Percentiles rank a stretch among this genome's conserved stretches.
phyloP scores from a whole-genome alignment of 1,284 basidiomycete species.

The Rhodotorula sp. region DNA sequence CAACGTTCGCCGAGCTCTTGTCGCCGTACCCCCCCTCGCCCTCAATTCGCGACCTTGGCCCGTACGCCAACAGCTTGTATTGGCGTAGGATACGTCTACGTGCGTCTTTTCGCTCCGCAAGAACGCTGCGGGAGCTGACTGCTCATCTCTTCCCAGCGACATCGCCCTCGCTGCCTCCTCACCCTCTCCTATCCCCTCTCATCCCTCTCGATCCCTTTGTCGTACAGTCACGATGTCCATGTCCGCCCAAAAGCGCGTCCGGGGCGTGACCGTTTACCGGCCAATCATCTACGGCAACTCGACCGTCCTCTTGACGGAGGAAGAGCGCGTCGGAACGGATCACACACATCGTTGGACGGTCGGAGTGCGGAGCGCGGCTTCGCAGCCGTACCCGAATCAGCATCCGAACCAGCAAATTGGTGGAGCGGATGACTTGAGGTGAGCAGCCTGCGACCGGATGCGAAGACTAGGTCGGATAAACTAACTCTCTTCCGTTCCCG shows the following conservation, averaged over 20 bases:
- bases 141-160: too few relatives aligned
- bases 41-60: too few relatives aligned
- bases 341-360: slow-evolving; percentile 98
- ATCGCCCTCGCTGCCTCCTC: too few relatives aligned
- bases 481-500: too few relatives aligned
- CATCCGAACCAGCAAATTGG: slow-evolving; percentile 57
- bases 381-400: slow-evolving; percentile 49
- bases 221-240: background rate
- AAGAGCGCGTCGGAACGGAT: slow-evolving; percentile 65
- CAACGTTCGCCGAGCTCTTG: too few relatives aligned
- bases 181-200: too few relatives aligned
- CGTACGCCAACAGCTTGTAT: too few relatives aligned
- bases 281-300: slow-evolving; percentile 96
- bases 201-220: background rate
- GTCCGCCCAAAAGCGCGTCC: slow-evolving; percentile 22
- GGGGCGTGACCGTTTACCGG: slow-evolving; percentile 77
- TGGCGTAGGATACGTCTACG: too few relatives aligned
- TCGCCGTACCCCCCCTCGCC: too few relatives aligned
- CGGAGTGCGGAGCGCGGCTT: slow-evolving; percentile 67
- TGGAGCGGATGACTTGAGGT: slow-evolving; percentile 53
- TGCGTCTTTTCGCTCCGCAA: too few relatives aligned
- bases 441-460: background rate
- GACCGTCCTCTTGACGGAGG: slow-evolving; percentile 73
- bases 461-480: too few relatives aligned
- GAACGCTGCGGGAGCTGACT: too few relatives aligned